Percentiles rank a stretch among this genome's conserved stretches.
Conservation (phyloP, 2,329 filamentous ascomycete genomes). For the Ceratocystis cubensis region DNA sequence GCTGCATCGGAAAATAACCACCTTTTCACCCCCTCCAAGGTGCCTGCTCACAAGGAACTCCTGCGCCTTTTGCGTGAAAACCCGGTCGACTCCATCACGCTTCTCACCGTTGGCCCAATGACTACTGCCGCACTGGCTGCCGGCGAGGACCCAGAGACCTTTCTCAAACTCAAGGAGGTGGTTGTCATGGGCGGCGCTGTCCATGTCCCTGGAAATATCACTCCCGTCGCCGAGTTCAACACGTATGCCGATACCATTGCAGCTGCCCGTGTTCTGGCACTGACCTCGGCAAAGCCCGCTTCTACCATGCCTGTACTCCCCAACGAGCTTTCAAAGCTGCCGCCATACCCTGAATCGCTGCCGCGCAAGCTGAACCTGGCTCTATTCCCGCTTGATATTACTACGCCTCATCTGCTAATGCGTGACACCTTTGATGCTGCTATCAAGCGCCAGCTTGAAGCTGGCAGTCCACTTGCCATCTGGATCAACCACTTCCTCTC, state of each 20-base stretch:
- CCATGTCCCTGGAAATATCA: slow-evolving; percentile 66
- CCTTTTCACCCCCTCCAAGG: slow-evolving; percentile 64
- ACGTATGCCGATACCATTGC: slow-evolving; percentile 77
- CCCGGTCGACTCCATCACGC: slow-evolving; percentile 71
- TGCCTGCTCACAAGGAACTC: slow-evolving; percentile 71
- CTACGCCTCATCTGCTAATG: slow-evolving; percentile 54
- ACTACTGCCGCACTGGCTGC: slow-evolving; percentile 91
- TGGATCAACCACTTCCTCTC: slow-evolving; percentile 62
- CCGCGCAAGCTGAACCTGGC: slow-evolving; percentile 52
- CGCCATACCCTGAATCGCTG: slow-evolving; percentile 51
- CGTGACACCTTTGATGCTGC: slow-evolving; percentile 45
- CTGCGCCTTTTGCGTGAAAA: slow-evolving; percentile 74
- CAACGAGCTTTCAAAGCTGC: slow-evolving; percentile 37
- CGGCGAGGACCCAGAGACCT: slow-evolving; percentile 75
- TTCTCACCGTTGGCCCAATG: slow-evolving; percentile 77
- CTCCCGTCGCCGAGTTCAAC: slow-evolving; percentile 88
- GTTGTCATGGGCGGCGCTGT: slow-evolving; percentile 92
- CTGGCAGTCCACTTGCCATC: slow-evolving; percentile 57
- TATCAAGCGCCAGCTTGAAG: slow-evolving; percentile 42
- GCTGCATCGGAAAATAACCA: slow-evolving; percentile 36
- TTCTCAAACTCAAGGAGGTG: slow-evolving; percentile 78
- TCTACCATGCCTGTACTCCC: slow-evolving; percentile 68
- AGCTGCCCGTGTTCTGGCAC: slow-evolving; percentile 61
- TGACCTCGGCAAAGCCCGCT: slow-evolving; percentile 59
- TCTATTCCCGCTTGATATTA: slow-evolving; percentile 67